These are phyloP conservation scores for Acmispon strigosus DNA, from an alignment of 306 rosid species.

Conservation along the genomic window DNA sequence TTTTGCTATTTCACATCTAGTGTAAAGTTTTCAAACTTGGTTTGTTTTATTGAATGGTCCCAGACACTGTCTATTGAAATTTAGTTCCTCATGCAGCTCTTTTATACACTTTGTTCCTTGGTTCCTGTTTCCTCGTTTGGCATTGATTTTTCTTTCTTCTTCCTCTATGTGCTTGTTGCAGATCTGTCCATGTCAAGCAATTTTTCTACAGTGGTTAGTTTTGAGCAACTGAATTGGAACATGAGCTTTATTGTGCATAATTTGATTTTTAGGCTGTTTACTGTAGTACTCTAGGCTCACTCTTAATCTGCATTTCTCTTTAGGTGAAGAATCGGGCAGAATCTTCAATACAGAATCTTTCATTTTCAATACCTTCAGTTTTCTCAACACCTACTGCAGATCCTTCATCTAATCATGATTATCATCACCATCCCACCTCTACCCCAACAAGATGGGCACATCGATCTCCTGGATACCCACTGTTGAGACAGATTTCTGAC, in stretches of 20 bases:
- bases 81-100: neutral
- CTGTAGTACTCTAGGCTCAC: neutral
- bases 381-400: constrained; percentile 47
- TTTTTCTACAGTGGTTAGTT: constrained; percentile 62
- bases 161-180: constrained; percentile 36
- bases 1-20: constrained; percentile 4
- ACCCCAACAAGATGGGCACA: constrained; percentile 62
- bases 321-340: constrained; percentile 62
- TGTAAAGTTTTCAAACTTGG: constrained; percentile 5
- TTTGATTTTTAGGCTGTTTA: constrained; percentile 12
- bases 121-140: constrained; percentile 11
- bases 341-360: constrained; percentile 44
- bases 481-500: constrained; percentile 76
- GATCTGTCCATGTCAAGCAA: constrained; percentile 67
- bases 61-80: neutral
- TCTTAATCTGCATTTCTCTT: constrained; percentile 15
- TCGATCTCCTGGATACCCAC: constrained; percentile 74
- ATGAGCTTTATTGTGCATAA: constrained; percentile 23
- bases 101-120: constrained; percentile 2
- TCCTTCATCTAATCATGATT: constrained; percentile 38
- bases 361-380: constrained; percentile 54
- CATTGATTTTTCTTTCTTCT: constrained; percentile 32
- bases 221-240: constrained; percentile 20
- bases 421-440: constrained; percentile 47
- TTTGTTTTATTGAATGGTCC: constrained; percentile 10